Evolutionary conservation across 208 protist species (phyloP).

Genomic region (Trypanosomatidae sp.): DNA sequence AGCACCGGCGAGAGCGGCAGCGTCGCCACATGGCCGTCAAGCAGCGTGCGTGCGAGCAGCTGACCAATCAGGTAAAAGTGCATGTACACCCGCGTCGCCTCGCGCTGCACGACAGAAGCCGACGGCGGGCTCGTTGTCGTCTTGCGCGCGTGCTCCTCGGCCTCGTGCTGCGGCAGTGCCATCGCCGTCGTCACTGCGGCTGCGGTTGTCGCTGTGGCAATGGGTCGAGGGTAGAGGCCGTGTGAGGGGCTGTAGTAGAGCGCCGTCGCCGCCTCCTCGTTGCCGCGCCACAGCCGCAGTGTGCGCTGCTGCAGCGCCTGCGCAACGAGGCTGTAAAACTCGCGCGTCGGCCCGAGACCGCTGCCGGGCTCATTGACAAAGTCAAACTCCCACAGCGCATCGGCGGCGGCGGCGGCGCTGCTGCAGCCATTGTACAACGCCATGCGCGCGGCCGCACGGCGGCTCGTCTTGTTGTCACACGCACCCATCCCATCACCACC

Average conservation of each 20-base stretch:
- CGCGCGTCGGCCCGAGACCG: conserved; percentile 76
- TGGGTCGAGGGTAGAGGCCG: conserved; percentile 51
- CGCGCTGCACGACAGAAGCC: no score
- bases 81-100: conserved; percentile 6
- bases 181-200: no score
- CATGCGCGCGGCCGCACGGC: background rate
- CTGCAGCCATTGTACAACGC: conserved; percentile 1
- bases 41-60: conserved; percentile 60
- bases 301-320: conserved; percentile 36
- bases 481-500: no score
- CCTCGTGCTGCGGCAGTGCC: no score
- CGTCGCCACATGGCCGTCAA: conserved; percentile 62
- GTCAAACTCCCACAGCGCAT: conserved; percentile 64
- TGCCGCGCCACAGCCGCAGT: conserved; percentile 42
- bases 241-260: conserved; percentile 25
- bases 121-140: no score
- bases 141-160: conserved; percentile 2
- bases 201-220: conserved; percentile 6
- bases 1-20: conserved; percentile 60
- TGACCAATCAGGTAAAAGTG: conserved; percentile 56
- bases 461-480: no score
- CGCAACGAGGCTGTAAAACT: conserved; percentile 85
- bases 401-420: conserved; percentile 2
- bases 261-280: conserved; percentile 20
- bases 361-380: conserved; percentile 85